A percentile compares a stretch with the other conserved stretches of the same genome.
These are phyloP conservation scores for Arthrobotrys megalospora DNA, from an alignment of 2,329 filamentous ascomycete genomes.

Conservation along the genomic window DNA sequence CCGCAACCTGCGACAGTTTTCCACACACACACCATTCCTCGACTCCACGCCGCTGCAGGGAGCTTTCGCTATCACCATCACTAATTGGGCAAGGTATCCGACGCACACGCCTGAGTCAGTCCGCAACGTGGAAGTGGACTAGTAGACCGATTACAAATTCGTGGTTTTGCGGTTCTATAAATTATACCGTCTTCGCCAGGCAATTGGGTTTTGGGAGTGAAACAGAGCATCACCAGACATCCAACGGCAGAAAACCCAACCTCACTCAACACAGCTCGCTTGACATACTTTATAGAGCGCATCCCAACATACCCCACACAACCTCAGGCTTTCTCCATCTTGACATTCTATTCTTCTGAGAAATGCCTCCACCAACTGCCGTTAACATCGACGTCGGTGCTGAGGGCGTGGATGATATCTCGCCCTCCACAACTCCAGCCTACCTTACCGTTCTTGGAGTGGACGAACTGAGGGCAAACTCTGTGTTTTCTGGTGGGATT, in stretches of 20 bases:
- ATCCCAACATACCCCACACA: slow-evolving; percentile 28
- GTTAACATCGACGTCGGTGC: slow-evolving; percentile 52
- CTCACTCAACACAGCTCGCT: slow-evolving; percentile 29
- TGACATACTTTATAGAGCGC: background rate
- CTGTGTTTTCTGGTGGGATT: slow-evolving; percentile 56
- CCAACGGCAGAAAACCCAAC: slow-evolving; percentile 16
- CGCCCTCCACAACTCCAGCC: slow-evolving; percentile 45
- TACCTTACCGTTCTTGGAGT: slow-evolving; percentile 58
- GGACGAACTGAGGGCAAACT: slow-evolving; percentile 55
- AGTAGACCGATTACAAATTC: slow-evolving; percentile 55
- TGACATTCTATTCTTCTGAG: slow-evolving; percentile 14
- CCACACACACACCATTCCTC: slow-evolving; percentile 39
- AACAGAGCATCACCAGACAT: slow-evolving; percentile 32
- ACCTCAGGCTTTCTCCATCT: background rate
- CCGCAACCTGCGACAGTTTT: slow-evolving; percentile 44
- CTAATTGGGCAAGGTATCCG: slow-evolving; percentile 58
- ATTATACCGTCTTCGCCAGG: slow-evolving; percentile 42
- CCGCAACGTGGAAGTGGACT: slow-evolving; percentile 30
- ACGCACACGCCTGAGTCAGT: slow-evolving; percentile 51
- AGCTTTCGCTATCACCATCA: slow-evolving; percentile 51
- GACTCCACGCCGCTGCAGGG: slow-evolving; percentile 43
- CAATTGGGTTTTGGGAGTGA: slow-evolving; percentile 25
- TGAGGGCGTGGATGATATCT: slow-evolving; percentile 47
- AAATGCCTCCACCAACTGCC: slow-evolving; percentile 51
- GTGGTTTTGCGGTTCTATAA: slow-evolving; percentile 39